A percentile compares a stretch with the other conserved stretches of the same genome.
These are phyloP conservation scores for Trichoderma aggressivum DNA, from an alignment of 2,329 filamentous ascomycete genomes.

Conservation along the genomic window DNA sequence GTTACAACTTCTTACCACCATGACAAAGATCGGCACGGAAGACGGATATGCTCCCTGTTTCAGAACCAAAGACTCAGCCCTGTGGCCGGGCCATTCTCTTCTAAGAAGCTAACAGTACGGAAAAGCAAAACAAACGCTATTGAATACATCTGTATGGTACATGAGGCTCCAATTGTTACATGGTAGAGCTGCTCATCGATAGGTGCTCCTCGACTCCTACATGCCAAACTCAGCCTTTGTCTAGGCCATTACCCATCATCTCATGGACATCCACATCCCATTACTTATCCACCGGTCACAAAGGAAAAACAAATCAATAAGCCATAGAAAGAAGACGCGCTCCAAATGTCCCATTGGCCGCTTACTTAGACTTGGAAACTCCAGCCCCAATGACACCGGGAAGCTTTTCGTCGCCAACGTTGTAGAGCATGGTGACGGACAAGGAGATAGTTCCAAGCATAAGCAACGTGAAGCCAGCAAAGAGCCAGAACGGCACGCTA, in stretches of 20 bases:
- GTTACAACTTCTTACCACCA: background rate
- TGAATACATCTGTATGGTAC: slow-evolving; percentile 11
- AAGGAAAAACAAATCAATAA: background rate
- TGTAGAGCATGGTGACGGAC: slow-evolving; percentile 74
- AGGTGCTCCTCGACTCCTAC: background rate
- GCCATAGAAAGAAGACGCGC: background rate
- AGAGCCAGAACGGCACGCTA: slow-evolving; percentile 83
- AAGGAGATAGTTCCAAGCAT: slow-evolving; percentile 66
- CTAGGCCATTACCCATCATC: background rate
- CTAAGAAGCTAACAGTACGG: background rate
- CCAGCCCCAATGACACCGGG: slow-evolving; percentile 96
- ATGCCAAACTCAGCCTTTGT: background rate
- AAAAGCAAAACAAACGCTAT: background rate
- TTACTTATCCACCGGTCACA: slow-evolving; percentile 22
- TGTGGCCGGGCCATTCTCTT: background rate
- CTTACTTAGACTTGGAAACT: slow-evolving; percentile 66
- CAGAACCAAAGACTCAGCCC: background rate
- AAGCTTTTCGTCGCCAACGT: slow-evolving; percentile 80
- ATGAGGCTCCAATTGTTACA: slow-evolving; percentile 11
- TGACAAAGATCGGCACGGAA: background rate
- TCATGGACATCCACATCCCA: background rate
- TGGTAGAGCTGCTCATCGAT: background rate
- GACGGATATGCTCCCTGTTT: background rate
- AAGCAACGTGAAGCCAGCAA: slow-evolving; percentile 69
- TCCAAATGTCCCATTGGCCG: background rate